Conservation (phyloP, 2,329 filamentous ascomycete species). For the Sordariomycetes sp. region DNA sequence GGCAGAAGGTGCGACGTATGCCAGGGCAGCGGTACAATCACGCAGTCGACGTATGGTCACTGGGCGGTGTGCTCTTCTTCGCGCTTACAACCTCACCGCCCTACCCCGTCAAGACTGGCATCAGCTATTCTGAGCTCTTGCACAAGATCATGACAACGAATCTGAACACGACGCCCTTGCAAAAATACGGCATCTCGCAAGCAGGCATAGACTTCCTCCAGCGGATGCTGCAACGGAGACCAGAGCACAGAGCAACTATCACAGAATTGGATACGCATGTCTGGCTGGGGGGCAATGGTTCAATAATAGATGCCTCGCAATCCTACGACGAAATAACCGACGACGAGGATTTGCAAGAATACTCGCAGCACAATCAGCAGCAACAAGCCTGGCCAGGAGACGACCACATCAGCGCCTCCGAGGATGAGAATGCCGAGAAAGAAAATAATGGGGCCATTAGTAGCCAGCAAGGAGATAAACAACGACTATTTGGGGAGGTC, state of each 20-base stretch:
- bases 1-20: constrained; percentile 52
- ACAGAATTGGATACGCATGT: constrained; percentile 58
- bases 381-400: constrained; percentile 17
- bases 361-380: constrained; percentile 41
- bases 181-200: constrained; percentile 48
- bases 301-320: constrained; percentile 26
- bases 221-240: constrained; percentile 74
- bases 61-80: constrained; percentile 86
- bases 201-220: constrained; percentile 64
- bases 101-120: constrained; percentile 68
- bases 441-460: constrained; percentile 54
- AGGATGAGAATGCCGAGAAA: constrained; percentile 65
- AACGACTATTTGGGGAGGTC: constrained; percentile 44
- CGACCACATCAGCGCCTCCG: constrained; percentile 31
- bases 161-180: constrained; percentile 58
- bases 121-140: constrained; percentile 70
- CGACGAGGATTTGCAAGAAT: constrained; percentile 45
- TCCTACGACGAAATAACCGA: constrained; percentile 55
- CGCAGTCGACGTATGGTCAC: constrained; percentile 92
- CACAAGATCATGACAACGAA: constrained; percentile 76
- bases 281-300: constrained; percentile 51
- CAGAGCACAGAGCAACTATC: constrained; percentile 67
- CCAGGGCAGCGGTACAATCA: constrained; percentile 69
- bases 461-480: constrained; percentile 11
- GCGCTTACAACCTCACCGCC: constrained; percentile 72